Conservation (phyloP, 2,329 filamentous ascomycete species). For the Pseudogymnoascus pannorum region DNA sequence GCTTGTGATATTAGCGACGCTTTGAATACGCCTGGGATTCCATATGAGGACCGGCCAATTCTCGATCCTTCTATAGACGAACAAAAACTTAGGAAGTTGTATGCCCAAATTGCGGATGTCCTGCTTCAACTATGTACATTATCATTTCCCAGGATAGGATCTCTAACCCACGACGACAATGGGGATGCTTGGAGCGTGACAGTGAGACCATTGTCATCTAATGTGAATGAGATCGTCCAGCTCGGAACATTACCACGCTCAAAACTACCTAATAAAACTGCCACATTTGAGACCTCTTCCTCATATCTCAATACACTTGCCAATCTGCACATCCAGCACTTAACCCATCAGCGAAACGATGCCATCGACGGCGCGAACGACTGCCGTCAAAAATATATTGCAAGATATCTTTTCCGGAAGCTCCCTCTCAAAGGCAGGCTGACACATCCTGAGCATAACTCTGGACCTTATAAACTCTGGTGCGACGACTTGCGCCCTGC, state of each 20-base stretch:
- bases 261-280: conserved; percentile 19
- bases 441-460: conserved; percentile 5
- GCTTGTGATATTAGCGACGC: conserved; percentile 18
- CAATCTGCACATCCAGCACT: conserved; percentile 35
- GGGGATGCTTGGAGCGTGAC: conserved; percentile 22
- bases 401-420: conserved; percentile 30
- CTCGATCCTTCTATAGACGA: conserved; percentile 31
- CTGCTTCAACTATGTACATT: conserved; percentile 33
- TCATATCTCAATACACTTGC: conserved; percentile 34
- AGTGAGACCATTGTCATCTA: conserved; percentile 33
- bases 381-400: conserved; percentile 29
- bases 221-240: conserved; percentile 35
- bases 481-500: conserved; percentile 18
- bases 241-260: conserved; percentile 19
- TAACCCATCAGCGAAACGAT: conserved; percentile 34
- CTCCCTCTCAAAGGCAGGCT: conserved; percentile 15
- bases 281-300: conserved; percentile 28
- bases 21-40: conserved; percentile 19
- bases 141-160: conserved; percentile 35
- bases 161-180: conserved; percentile 25
- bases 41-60: conserved; percentile 23
- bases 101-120: conserved; percentile 35
- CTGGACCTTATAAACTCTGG: conserved; percentile 14
- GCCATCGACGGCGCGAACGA: conserved; percentile 26
- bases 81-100: conserved; percentile 29